phyloP scores from a whole-genome alignment of 139 green algal species.

The Nannochloris sp. region DNA sequence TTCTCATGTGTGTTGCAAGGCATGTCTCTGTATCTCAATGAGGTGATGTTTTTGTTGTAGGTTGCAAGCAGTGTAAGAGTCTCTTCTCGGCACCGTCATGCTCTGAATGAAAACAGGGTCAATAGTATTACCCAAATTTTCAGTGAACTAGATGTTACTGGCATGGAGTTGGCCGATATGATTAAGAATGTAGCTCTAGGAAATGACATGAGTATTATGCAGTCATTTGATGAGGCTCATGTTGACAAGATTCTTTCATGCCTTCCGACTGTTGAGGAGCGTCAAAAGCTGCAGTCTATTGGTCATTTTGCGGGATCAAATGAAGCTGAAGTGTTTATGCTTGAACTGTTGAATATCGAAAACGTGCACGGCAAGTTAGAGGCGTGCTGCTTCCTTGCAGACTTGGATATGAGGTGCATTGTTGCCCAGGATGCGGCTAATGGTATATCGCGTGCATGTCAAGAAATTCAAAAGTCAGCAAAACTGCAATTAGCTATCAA shows the following conservation, averaged over 20 bases:
- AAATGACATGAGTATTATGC: no score
- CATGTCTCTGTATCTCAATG: no score
- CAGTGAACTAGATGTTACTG: no score
- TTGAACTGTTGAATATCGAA: conserved; percentile 27
- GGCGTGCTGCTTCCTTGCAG: background rate
- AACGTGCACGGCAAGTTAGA: conserved; percentile 3
- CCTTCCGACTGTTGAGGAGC: conserved; percentile 1
- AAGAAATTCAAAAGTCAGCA: conserved; percentile 21
- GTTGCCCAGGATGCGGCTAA: background rate
- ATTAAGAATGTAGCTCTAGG: no score
- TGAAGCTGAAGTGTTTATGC: conserved; percentile 35
- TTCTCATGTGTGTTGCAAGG: no score
- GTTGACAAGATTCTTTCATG: background rate
- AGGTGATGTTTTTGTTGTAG: no score
- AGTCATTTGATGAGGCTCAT: no score
- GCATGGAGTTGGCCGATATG: no score
- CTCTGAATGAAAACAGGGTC: no score
- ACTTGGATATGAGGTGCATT: background rate
- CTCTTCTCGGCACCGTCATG: no score
- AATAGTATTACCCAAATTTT: no score
- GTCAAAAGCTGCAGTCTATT: conserved; percentile 11
- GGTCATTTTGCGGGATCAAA: conserved; percentile 18
- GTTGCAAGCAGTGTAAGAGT: no score
- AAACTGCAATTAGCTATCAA: background rate
- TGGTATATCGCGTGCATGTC: conserved; percentile 21